Evolutionary conservation across 2,329 filamentous ascomycete genomes (phyloP), one percentile per base, ranked within the genome.

Genomic region (Aspergillus brunneoviolaceus): DNA sequence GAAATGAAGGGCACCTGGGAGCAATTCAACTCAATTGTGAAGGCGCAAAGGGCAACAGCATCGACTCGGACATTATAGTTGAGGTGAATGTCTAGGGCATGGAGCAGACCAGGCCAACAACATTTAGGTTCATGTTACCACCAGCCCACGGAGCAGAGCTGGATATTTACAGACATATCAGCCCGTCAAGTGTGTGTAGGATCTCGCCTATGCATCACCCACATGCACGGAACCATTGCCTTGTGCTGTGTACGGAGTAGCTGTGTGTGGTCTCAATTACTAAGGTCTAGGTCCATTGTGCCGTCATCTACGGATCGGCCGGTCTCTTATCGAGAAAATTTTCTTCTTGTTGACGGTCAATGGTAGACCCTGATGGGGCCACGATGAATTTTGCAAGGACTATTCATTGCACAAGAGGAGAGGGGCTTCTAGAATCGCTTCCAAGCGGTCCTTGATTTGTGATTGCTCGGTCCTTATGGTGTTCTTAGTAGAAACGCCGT

Each of bases 351-450:
- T 19, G 39, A 19, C 16, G 7, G 39, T 45, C 39, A 45, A 19
- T 45, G 39, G 39, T 19, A 55, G 53, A 55, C 53, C 53, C 53
- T 55, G 53, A 55, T 49, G 42, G 53, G 53, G 53, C 53, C 53
- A 55, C 52, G 33, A 49, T 55, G 19, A 49, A 55, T 55, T 55
- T 53, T 49, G 27, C 7, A 29, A 29, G 27, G 27, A 21, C 45
- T 47, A 21, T 21, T 21, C 21, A 21, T 55, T 27, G 39, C 39
- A 55, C 16, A 29, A 42, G 39, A 27, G 50, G 50, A 51, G 35
- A 55, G 16, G 29, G 35, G 23, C 52, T 55, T 55, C 45, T 55
- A 55, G 53, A 55, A 55, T 49, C 42, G 27, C 45, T 33, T 16
- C n/a, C 23, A 19, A 12, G 27, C 53, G 11, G 31, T 19, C 33